Evolutionary conservation across 1,284 basidiomycete species (phyloP), one percentile per base, ranked within the genome.

Genomic region (Meira nashicola): DNA sequence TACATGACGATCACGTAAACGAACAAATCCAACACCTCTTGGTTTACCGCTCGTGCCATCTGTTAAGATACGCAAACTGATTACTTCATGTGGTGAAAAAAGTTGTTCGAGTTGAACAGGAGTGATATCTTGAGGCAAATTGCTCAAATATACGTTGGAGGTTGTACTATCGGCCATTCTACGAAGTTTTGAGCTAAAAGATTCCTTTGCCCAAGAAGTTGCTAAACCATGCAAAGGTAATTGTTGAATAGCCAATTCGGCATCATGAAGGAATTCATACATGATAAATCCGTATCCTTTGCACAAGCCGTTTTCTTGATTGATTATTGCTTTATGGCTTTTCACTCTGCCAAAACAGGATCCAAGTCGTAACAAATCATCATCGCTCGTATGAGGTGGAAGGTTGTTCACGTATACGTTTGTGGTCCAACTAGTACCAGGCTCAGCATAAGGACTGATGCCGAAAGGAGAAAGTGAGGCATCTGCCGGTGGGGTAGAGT

Each of bases 291-390:
- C 72, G 28, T 70, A 74, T 33, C 70, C 70, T 57, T 72, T 72
- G 66, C 71, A 72, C n/a, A 60, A 23, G 4, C 67, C 71, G 11
- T 67, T 70, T n/a, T 71, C 67, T 11, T 59, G 43, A 33, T 71
- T 69, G 54, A 74, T 59, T 62, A 74, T 74, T 21, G 71, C 68
- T 52, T 74, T 74, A 65, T 74, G 72, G 51, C 67, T 70, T 55
- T 67, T 66, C 21, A 74, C 67, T 11, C 57, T 59, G n/a, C 72
- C 72, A 47, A 63, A 74, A n/a, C 59, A 60, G 1, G 65, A 62
- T 28, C 70, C 72, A 21, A 74, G 59, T 2, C 60, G 52, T 37
- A 55, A 66, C 11, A 74, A 64, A 43, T 62, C 64, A 7, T 71
- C 47, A 43, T 74, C 72, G 39, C 63, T 64, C 57, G 65, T 70